Conservation (phyloP, 2,329 filamentous ascomycete species). For the Periconia macrospinosa region DNA sequence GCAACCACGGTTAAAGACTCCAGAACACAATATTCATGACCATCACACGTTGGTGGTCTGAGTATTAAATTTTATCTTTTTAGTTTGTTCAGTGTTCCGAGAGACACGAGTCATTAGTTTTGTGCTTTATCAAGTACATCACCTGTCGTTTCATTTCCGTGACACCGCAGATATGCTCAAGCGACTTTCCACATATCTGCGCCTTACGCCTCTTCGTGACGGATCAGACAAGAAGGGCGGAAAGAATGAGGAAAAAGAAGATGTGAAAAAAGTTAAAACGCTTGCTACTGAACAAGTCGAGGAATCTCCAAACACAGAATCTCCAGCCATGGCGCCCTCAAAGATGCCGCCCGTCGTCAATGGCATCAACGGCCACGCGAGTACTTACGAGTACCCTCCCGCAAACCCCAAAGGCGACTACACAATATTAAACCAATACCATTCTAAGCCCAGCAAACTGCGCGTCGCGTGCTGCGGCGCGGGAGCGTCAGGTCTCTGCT, state of each 20-base stretch:
- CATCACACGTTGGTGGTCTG: conserved; percentile 21
- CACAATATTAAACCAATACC: conserved; percentile 34
- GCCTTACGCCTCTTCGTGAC: background rate
- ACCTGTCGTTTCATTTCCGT: no score
- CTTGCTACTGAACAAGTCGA: background rate
- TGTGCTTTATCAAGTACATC: conserved; percentile 3
- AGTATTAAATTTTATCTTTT: background rate
- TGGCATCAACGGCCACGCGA: conserved; percentile 24
- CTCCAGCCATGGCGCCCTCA: conserved; percentile 29
- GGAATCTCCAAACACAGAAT: no score
- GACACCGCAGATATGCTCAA: conserved; percentile 6
- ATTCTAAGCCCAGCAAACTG: conserved; percentile 34
- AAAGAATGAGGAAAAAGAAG: background rate
- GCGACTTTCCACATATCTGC: conserved; percentile 3
- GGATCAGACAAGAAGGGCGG: background rate
- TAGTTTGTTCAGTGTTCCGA: conserved; percentile 1
- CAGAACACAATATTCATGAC: conserved; percentile 18
- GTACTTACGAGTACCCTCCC: conserved; percentile 37
- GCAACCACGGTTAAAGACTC: conserved; percentile 34
- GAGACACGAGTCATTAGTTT: no score
- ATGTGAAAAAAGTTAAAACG: background rate
- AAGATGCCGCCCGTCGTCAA: conserved; percentile 32
- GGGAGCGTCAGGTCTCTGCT: conserved; percentile 33
- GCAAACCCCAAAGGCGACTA: conserved; percentile 33
- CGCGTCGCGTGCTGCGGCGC: conserved; percentile 34